Base-by-base conservation (phyloP, 2,329 filamentous ascomycete species). In the Colletotrichum lini region DNA sequence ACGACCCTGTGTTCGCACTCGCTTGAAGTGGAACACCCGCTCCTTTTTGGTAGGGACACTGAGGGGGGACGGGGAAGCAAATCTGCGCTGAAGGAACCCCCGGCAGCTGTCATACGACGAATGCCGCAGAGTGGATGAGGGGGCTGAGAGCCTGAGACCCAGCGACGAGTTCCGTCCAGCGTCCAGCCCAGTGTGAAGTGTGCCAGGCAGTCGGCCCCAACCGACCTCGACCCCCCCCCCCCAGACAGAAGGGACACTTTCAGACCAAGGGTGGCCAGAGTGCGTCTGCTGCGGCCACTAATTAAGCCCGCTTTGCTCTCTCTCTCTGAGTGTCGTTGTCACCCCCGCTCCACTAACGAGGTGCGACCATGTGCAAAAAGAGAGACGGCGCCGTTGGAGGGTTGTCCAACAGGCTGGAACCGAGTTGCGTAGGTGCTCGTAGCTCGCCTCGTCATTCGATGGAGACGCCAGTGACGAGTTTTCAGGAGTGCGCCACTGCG, bases 41-140 rank as follows among this genome's bases (percentile, higher is more conserved):
- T 10, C 35, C 42, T 42, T 59, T 52, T 63, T 49, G 35, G 44
- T 38, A 63, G 60, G 60, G 50, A 63, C 60, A 54, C 45, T 49
- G 23, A 45, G 54, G n/a, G 26, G 26, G 26, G 26, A 30, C 12
- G n/a, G 23, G 38, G 23, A 35, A 18, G 35, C 21, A 61, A 61
- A 61, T 61, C 45, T 42, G 47, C 62, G 47, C 52, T 63, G 69
- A 59, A 63, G 69, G 58, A 53, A 59, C 58, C 58, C 58, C 69
- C 52, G 53, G 65, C 69, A 59, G 59, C 59, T 50, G 65, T 72
- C 69, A 64, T 69, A 69, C 69, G 59, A 59, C 53, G 69, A 59
- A 47, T 72, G 69, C 69, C 58, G 69, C 69, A 64, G 59, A 72
- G 69, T 69, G 69, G 69, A 69, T 58, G 67, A 68, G 54, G 66